Percentiles rank a stretch among this genome's conserved stretches.
phyloP scores from a whole-genome alignment of 2,329 filamentous ascomycete species.

The Trichoderma sp. region DNA sequence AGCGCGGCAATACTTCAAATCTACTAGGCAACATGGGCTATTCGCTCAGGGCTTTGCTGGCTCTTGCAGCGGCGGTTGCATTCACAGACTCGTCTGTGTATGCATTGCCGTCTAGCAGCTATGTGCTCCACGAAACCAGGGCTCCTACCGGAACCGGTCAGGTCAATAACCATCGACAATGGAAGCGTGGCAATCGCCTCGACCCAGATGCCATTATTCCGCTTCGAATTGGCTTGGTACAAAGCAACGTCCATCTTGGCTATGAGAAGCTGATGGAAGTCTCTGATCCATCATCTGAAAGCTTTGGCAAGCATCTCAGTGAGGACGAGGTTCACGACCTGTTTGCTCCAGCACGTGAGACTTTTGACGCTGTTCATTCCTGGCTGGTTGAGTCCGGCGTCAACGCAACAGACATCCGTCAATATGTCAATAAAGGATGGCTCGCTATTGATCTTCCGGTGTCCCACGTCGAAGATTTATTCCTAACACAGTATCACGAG shows the following conservation, averaged over 20 bases:
- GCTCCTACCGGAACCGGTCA: neutral
- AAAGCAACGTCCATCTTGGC: conserved; percentile 45
- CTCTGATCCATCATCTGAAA: conserved; percentile 45
- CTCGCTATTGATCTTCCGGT: conserved; percentile 22
- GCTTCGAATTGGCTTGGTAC: conserved; percentile 45
- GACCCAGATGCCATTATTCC: conserved; percentile 26
- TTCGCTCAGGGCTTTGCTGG: neutral
- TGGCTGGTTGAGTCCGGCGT: conserved; percentile 58
- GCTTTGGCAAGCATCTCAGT: conserved; percentile 50
- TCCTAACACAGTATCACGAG: conserved; percentile 22
- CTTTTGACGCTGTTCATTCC: conserved; percentile 50
- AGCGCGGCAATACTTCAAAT: too few relatives aligned
- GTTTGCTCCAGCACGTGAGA: conserved; percentile 44
- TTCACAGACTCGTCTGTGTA: neutral
- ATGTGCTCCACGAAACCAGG: conserved; percentile 24
- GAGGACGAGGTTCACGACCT: conserved; percentile 43
- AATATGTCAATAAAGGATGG: conserved; percentile 53
- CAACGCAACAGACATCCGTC: conserved; percentile 45
- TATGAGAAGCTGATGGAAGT: conserved; percentile 46
- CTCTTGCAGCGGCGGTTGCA: conserved; percentile 10
- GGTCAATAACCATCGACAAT: conserved; percentile 3
- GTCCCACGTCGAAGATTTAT: conserved; percentile 21
- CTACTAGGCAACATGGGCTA: neutral
- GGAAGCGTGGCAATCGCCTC: conserved; percentile 20
- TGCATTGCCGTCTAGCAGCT: conserved; percentile 14